Conservation (phyloP, 2,329 filamentous ascomycete species). For the Neonectria hederae region DNA sequence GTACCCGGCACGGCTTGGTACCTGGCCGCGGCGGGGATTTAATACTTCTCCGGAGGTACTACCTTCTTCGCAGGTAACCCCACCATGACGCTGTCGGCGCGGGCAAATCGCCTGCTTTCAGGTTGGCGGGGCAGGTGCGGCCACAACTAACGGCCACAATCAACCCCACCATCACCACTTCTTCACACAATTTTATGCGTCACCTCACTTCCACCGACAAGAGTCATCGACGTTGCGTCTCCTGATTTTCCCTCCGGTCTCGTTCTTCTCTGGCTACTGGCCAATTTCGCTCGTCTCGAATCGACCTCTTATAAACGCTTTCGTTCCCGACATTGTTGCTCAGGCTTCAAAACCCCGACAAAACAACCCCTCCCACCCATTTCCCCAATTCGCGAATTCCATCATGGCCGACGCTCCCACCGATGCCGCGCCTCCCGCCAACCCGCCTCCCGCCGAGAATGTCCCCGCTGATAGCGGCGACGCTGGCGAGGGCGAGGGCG, state of each 20-base stretch:
- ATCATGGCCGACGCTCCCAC: constrained; percentile 37
- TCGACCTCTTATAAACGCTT: constrained; percentile 17
- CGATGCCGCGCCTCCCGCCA: constrained; percentile 25
- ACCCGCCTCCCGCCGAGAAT: constrained; percentile 32
- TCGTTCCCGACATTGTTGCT: constrained; percentile 12
- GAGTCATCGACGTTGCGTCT: constrained; percentile 34
- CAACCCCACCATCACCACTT: constrained; percentile 37
- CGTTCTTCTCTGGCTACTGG: constrained; percentile 17
- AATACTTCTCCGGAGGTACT: not conserved
- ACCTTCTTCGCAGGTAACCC: constrained; percentile 27
- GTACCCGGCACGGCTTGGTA: not conserved
- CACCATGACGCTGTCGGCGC: constrained; percentile 37
- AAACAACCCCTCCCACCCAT: constrained; percentile 11
- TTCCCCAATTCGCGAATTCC: constrained; percentile 10
- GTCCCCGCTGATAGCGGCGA: constrained; percentile 25
- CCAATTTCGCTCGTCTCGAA: constrained; percentile 21
- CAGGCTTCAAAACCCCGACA: constrained; percentile 17
- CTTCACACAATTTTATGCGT: constrained; percentile 38
- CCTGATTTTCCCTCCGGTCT: constrained; percentile 30
- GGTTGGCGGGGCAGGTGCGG: constrained; percentile 36
- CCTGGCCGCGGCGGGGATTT: not conserved
- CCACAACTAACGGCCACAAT: constrained; percentile 29
- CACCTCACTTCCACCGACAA: constrained; percentile 35
- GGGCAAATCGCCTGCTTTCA: constrained; percentile 32
- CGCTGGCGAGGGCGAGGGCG: constrained; percentile 31